Conservation (phyloP, 768 basidiomycete genomes). For the Neoboletus magnificus region DNA sequence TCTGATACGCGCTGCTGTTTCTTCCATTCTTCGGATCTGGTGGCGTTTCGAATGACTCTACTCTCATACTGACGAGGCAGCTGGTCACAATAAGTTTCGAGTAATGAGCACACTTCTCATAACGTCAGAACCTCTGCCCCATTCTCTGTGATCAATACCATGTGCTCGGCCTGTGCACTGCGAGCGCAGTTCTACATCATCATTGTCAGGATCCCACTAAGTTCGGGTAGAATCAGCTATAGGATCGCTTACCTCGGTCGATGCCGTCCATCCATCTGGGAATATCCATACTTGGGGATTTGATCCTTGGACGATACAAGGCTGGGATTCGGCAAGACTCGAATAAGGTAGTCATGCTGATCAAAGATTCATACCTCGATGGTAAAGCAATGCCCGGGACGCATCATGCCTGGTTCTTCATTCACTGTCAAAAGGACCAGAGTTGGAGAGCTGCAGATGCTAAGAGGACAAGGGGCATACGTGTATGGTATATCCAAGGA, state of each 20-base stretch:
- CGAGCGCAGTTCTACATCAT: conserved; percentile 67
- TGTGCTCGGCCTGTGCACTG: conserved; percentile 86
- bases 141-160: conserved; percentile 74
- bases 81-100: not conserved
- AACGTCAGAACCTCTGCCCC: conserved; percentile 78
- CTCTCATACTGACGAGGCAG: not conserved
- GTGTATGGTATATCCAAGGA: conserved; percentile 80
- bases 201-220: not conserved
- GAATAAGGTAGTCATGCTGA: not conserved
- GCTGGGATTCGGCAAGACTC: conserved; percentile 38
- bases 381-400: conserved; percentile 86
- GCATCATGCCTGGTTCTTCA: conserved; percentile 78
- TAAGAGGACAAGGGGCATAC: conserved; percentile 38
- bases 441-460: not conserved
- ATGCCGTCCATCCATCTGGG: conserved; percentile 93
- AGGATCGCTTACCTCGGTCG: conserved; percentile 60
- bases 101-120: conserved; percentile 14
- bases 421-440: conserved; percentile 51
- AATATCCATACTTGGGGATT: conserved; percentile 72
- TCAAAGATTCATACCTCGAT: conserved; percentile 60
- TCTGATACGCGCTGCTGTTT: not conserved
- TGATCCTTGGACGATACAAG: conserved; percentile 71
- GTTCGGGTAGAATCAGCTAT: not conserved
- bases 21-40: not conserved
- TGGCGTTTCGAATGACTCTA: too few relatives aligned